Conservation (phyloP, 2,329 filamentous ascomycete genomes). For the Scolecobasidium constrictum region DNA sequence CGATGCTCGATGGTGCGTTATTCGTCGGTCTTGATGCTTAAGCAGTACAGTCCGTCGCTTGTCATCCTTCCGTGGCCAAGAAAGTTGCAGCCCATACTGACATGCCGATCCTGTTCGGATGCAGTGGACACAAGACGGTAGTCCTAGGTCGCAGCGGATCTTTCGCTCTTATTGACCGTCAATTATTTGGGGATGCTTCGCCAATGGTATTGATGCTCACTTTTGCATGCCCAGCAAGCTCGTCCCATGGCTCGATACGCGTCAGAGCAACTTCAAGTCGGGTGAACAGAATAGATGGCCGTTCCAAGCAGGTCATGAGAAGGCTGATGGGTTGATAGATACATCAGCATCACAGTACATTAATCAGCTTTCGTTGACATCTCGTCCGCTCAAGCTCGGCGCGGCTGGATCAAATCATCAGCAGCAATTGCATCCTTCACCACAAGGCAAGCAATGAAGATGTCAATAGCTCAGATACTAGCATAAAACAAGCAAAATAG, state of each 20-base stretch:
- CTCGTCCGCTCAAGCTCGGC: background rate
- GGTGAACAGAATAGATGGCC: background rate
- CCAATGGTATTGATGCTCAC: background rate
- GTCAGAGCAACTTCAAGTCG: background rate
- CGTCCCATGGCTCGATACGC: background rate
- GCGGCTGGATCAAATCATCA: too few species aligned
- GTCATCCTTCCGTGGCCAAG: conserved; percentile 13
- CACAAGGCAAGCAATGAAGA: too few species aligned
- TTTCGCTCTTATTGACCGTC: conserved; percentile 12
- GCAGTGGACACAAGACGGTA: conserved; percentile 12
- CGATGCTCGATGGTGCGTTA: too few species aligned
- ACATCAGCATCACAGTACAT: background rate
- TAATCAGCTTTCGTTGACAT: background rate
- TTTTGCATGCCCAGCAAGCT: conserved; percentile 3
- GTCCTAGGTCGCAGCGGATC: conserved; percentile 13
- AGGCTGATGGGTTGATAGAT: background rate
- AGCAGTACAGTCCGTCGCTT: conserved; percentile 8
- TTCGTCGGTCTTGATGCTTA: background rate
- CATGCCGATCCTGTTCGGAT: conserved; percentile 9
- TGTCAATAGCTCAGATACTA: too few species aligned
- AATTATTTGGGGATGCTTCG: background rate
- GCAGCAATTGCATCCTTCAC: too few species aligned
- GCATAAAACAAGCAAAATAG: too few species aligned
- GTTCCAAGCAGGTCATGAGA: background rate
- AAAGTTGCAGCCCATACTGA: conserved; percentile 13